A percentile compares a stretch with the other conserved stretches of the same genome.
Conservation (phyloP, 768 basidiomycete species). For the Pleurotus tuoliensis region DNA sequence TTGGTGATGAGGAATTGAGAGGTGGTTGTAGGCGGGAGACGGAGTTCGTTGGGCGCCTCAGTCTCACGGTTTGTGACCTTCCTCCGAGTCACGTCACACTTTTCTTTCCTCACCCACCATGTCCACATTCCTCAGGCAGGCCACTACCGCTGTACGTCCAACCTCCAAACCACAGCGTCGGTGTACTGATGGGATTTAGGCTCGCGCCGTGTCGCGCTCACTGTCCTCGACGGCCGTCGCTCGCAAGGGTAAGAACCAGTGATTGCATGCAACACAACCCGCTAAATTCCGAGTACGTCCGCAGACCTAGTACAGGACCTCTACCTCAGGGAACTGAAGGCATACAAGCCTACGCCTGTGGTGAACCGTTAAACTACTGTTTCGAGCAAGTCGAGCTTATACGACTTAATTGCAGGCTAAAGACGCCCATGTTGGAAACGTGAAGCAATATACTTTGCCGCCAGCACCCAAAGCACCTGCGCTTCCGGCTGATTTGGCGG, state of each 20-base stretch:
- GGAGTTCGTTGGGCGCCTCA: conserved; percentile 13
- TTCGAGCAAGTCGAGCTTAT: background rate
- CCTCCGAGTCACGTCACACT: conserved; percentile 40
- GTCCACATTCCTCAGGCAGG: conserved; percentile 65
- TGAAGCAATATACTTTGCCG: conserved; percentile 80
- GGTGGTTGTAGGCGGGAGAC: conserved; percentile 13
- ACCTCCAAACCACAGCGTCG: background rate
- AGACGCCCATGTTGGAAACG: conserved; percentile 84
- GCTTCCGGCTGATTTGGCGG: conserved; percentile 81
- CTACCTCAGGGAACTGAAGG: conserved; percentile 85
- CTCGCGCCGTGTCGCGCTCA: conserved; percentile 46
- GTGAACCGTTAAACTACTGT: conserved; percentile 44
- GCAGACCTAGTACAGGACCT: conserved; percentile 91
- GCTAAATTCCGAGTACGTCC: conserved; percentile 35
- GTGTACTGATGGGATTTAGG: conserved; percentile 29
- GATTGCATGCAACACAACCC: conserved; percentile 12
- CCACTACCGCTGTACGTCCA: conserved; percentile 41
- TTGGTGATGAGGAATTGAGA: conserved; percentile 18
- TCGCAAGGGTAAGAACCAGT: conserved; percentile 56
- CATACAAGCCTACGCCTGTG: conserved; percentile 73
- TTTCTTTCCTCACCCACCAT: conserved; percentile 49
- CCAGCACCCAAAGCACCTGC: conserved; percentile 68
- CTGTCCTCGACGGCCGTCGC: conserved; percentile 58
- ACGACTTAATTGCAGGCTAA: conserved; percentile 52
- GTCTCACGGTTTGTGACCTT: conserved; percentile 22